These are phyloP conservation scores for Lecanicillium sp. DNA, from an alignment of 2,329 filamentous ascomycete species.

Conservation along the genomic window DNA sequence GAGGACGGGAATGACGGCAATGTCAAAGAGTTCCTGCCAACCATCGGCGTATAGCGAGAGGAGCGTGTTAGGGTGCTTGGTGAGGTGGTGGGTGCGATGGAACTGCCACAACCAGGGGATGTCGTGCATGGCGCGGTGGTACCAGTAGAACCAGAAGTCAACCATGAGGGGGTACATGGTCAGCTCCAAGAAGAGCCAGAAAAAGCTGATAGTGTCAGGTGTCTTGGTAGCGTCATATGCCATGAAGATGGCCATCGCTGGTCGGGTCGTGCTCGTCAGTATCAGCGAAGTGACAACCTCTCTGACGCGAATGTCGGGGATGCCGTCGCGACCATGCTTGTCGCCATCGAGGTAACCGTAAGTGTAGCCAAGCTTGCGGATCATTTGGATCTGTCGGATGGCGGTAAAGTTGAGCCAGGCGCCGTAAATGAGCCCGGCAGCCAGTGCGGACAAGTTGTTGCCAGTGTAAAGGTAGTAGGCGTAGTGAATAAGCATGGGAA, in stretches of 20 bases:
- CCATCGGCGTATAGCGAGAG: slow-evolving; percentile 35
- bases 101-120: slow-evolving; percentile 34
- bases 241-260: slow-evolving; percentile 29
- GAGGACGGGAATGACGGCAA: slow-evolving; percentile 33
- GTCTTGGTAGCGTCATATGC: slow-evolving; percentile 20
- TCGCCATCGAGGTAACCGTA: slow-evolving; percentile 39
- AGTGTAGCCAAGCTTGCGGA: slow-evolving; percentile 32
- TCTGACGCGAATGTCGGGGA: slow-evolving; percentile 33
- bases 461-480: slow-evolving; percentile 26
- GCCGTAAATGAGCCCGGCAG: slow-evolving; percentile 31
- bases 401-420: slow-evolving; percentile 33
- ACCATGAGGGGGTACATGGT: slow-evolving; percentile 36
- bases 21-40: slow-evolving; percentile 37
- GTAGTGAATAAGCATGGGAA: slow-evolving; percentile 34
- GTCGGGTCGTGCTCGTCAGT: slow-evolving; percentile 27
- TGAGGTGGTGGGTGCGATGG: slow-evolving; percentile 39
- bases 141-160: slow-evolving; percentile 41
- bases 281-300: slow-evolving; percentile 29
- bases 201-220: slow-evolving; percentile 20
- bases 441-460: slow-evolving; percentile 24
- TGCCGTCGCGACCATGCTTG: slow-evolving; percentile 35
- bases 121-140: slow-evolving; percentile 38
- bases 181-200: slow-evolving; percentile 32
- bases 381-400: slow-evolving; percentile 32
- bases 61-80: slow-evolving; percentile 38